Evolutionary conservation across 495 filamentous ascomycete genomes (phyloP), one percentile per base, ranked within the genome.

Genomic region (Staphylotrichum longicolle): DNA sequence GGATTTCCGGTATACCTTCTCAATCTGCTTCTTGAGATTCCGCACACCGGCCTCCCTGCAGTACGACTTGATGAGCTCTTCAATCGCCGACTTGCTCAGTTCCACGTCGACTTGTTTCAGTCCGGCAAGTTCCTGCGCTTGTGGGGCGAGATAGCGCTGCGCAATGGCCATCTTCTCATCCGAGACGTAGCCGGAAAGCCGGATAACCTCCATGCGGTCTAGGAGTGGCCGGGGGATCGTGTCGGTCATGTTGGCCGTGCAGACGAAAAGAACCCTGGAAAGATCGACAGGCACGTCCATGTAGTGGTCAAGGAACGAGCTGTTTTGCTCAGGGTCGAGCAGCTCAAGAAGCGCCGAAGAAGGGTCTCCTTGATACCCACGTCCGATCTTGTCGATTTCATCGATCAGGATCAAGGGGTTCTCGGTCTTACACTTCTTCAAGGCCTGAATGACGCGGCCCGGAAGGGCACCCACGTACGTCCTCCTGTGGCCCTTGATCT

Each of bases 91-190:
- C 65, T 91, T 82, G 63, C 82, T 84, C 50, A 99, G 80, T n/a
- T 78, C 78, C 39, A 99, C 94, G 70, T 96, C 88, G 35, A 91
- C 94, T 41, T 91, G 84, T 74, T 96, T 95, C 61, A 99, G 76
- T 12, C 95, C 95, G 54, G 89, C 91, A 54, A 96, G 74, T 56
- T 96, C 93, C 73, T 92, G 91, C 7, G 95, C 95, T 61, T 90
- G 86, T 12, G 95, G 95, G 2, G 89, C 91, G 50, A 99, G 84
- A 67, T 97, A 99, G 57, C 84, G 82, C 70, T 99, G 87, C 14
- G 95, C 95, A 66, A 99, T 99, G 3, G 95, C 93, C 88, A 96
- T 96, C 81, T 99, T 99, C 79, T 99, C 95, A 65, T 99, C 93
- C 12, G 93, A 85, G 32, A 99, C 94, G 69, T 99, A 99, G 9